Evolutionary conservation across 108 stramenopile genomes (phyloP), one percentile per base, ranked within the genome.

Genomic region (Epithemia pelagica): DNA sequence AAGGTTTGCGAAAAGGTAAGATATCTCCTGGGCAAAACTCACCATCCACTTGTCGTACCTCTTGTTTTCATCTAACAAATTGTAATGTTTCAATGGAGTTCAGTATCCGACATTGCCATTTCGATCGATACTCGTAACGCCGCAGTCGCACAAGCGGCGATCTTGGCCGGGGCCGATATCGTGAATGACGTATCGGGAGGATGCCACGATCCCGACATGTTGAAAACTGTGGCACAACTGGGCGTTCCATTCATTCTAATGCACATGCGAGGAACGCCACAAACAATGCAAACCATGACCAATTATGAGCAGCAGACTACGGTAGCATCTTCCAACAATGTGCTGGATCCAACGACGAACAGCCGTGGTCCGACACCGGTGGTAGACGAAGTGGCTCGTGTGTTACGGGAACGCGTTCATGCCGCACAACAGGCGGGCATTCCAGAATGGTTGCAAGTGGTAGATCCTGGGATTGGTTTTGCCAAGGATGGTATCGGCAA

Each of bases 171-270:
- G 3, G 98, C 96, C 0, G 88, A 97, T 70, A 88, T 96, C 24
- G 87, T 96, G 8, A 99, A 99, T 71, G 98, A 99, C 72, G 96
- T 97, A 19, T 95, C 94, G 25, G 98, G 95, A 0, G 98, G 96
- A 1, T 74, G 72, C 26, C 88, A 87, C 69, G 96, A 99, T 64
- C 72, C 81, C 3, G 61, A 75, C 7, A 99, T 99, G 98, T 66
- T 97, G 1, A n/a, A 76, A 0, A 77, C 80, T 20, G 94, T 97
- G 15, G 87, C 88, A 0, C 61, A 71, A 2, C 54, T 94, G 66
- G 69, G 80, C 51, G 94, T 96, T 7, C 96, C 96, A 22, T 83
- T 92, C 54, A 73, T 96, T 7, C 63, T 95, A 1, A 99, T 99
- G 98, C 98, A 99, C 72, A 95, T 91, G 91, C 79, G 98, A 57